These are phyloP conservation scores for Comarum palustre DNA, from an alignment of 306 rosid genomes.

Conservation along the genomic window DNA sequence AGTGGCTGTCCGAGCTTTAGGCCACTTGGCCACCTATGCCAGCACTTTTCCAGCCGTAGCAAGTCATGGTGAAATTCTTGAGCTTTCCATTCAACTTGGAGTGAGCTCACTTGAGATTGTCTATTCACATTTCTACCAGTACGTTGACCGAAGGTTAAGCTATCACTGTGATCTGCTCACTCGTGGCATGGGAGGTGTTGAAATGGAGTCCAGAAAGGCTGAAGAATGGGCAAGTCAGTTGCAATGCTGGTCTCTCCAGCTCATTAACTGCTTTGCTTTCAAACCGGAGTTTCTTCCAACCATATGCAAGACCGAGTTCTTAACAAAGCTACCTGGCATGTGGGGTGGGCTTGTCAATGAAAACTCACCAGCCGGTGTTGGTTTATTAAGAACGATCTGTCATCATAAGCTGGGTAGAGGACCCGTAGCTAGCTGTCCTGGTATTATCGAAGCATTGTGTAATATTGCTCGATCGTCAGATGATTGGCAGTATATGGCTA, in stretches of 20 bases:
- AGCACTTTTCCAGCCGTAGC: slow-evolving; percentile 79
- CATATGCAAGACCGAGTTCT: slow-evolving; percentile 87
- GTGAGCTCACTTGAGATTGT: slow-evolving; percentile 91
- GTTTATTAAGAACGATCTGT: slow-evolving; percentile 86
- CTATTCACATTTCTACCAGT: slow-evolving; percentile 91
- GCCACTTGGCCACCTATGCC: slow-evolving; percentile 92
- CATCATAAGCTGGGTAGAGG: slow-evolving; percentile 96
- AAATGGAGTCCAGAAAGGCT: slow-evolving; percentile 98
- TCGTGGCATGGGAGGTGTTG: slow-evolving; percentile 99
- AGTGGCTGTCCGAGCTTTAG: slow-evolving; percentile 97
- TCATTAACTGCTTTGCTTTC: slow-evolving; percentile 91
- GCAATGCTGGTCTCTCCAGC: slow-evolving; percentile 99
- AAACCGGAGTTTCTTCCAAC: slow-evolving; percentile 91
- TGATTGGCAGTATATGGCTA: slow-evolving; percentile 99
- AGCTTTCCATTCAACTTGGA: slow-evolving; percentile 86
- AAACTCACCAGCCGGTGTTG: slow-evolving; percentile 96
- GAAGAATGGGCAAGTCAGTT: slow-evolving; percentile 99
- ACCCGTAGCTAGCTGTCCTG: slow-evolving; percentile 80
- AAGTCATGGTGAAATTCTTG: slow-evolving; percentile 87
- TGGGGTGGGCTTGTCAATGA: slow-evolving; percentile 99
- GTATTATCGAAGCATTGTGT: slow-evolving; percentile 82
- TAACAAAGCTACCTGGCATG: slow-evolving; percentile 81
- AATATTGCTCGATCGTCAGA: slow-evolving; percentile 88
- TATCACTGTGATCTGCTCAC: slow-evolving; percentile 97
- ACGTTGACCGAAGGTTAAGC: slow-evolving; percentile 84